Conservation (phyloP, 2,329 filamentous ascomycete species). For the Aspergillus awamori region DNA sequence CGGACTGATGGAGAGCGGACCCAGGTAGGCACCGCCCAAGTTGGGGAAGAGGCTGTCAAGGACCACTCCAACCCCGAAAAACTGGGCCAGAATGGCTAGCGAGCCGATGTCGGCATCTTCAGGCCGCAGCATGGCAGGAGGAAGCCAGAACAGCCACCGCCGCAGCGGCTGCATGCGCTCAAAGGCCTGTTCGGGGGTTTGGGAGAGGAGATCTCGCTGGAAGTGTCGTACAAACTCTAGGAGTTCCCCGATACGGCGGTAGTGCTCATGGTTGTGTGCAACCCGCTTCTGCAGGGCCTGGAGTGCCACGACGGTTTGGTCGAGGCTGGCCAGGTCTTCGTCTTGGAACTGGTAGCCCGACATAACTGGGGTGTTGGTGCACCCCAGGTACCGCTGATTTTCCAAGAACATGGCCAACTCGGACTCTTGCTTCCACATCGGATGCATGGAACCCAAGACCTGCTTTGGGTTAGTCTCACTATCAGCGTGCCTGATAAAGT, state of each 20-base stretch:
- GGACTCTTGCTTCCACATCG: constrained; percentile 82
- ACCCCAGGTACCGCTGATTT: constrained; percentile 42
- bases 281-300: constrained; percentile 61
- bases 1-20: constrained; percentile 74
- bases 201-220: constrained; percentile 68
- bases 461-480: neutral
- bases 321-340: constrained; percentile 70
- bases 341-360: constrained; percentile 49
- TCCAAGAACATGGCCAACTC: constrained; percentile 54
- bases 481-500: neutral
- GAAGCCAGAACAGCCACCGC: constrained; percentile 95
- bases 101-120: constrained; percentile 75
- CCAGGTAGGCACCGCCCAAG: constrained; percentile 86
- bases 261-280: constrained; percentile 70
- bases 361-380: constrained; percentile 37
- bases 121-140: constrained; percentile 78
- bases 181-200: constrained; percentile 81
- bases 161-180: constrained; percentile 84
- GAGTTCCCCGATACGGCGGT: constrained; percentile 68
- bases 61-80: constrained; percentile 84
- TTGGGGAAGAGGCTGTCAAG: constrained; percentile 91
- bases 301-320: constrained; percentile 68
- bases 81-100: constrained; percentile 82
- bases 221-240: constrained; percentile 73
- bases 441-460: constrained; percentile 84